Evolutionary conservation across 805 yeast species (phyloP), one percentile per base, ranked within the genome.

Genomic region (Myxozyma neotropica): DNA sequence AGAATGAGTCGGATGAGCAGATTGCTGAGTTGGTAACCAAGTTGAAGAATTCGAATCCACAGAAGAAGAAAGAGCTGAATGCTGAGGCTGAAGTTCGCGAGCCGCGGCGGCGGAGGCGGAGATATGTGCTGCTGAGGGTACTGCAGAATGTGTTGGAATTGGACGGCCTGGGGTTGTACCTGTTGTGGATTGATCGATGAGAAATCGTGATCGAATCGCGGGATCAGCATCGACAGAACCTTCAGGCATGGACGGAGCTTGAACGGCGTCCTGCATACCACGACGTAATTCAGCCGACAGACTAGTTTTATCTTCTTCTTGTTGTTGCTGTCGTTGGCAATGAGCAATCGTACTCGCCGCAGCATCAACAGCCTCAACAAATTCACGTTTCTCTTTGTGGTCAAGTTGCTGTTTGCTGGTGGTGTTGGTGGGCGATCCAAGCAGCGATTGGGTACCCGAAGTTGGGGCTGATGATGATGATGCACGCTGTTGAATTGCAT

Each of bases 381-480:
- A 15, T 6, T 29, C 43, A 23, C 10, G 7, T n/a, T 26, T 27
- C 33, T 26, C 19, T 12, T 26, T 12, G 17, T 3, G 46, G 6
- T 50, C 54, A 17, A 26, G 35, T n/a, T 26, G 35, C 33, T 29
- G 33, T 10, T 29, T 29, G 43, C 23, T 42, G 42, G 24, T 15
- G 31, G 42, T 23, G 36, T 43, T 29, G 2, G 48, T 23, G 27
- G 63, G 63, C 17, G 65, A 54, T 23, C 46, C 49, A 17, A 61
- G 44, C 13, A 62, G 53, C 29, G 66, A 57, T 10, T 56, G 47
- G 6, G 64, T 23, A 19, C 56, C 59, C 3, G 65, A 61, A 2
- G 65, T 54, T 26, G 65, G 65, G 26, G 65, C 65, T 7, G 65
- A 61, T 3, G 65, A 58, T 17, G 65, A 61, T 19, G 65, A 40